Conservation (phyloP, 129 eudicot species). For the Calendula officinalis region DNA sequence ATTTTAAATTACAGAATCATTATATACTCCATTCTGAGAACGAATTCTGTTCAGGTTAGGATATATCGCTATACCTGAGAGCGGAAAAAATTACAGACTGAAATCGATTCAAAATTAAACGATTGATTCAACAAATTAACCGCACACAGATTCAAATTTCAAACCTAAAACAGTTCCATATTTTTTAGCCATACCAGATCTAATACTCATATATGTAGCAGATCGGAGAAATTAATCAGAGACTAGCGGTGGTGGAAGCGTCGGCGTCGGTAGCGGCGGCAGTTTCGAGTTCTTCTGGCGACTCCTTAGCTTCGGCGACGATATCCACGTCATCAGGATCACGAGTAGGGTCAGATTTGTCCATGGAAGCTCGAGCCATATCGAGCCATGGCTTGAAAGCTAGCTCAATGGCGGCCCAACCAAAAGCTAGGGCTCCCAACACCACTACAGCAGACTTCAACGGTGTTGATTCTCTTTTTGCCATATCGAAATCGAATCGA, state of each 20-base stretch:
- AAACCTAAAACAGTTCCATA: neutral
- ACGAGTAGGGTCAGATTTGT: constrained; percentile 55
- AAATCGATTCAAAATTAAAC: too few relatives aligned
- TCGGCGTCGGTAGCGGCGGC: neutral
- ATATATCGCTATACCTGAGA: neutral
- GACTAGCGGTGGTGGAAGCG: neutral
- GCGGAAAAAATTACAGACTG: too few relatives aligned
- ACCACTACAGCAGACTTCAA: constrained; percentile 37
- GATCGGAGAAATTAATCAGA: constrained; percentile 4
- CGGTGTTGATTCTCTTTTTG: constrained; percentile 20
- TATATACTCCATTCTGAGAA: too few relatives aligned
- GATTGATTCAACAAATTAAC: constrained; percentile 16
- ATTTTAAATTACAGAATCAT: too few relatives aligned
- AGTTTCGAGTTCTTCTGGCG: constrained; percentile 7
- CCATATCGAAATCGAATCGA: constrained; percentile 10
- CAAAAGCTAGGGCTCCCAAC: constrained; percentile 69
- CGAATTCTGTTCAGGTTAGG: too few relatives aligned
- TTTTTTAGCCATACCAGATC: constrained; percentile 1
- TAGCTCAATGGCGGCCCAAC: constrained; percentile 80
- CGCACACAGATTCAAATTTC: constrained; percentile 2
- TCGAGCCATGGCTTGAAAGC: constrained; percentile 79
- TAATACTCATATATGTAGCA: constrained; percentile 9
- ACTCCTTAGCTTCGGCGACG: constrained; percentile 9
- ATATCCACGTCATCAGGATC: constrained; percentile 42
- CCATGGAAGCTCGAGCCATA: constrained; percentile 61